Percentiles rank a stretch among this genome's conserved stretches.
Conservation (phyloP, 768 basidiomycete species). For the Hypholoma fasciculare region DNA sequence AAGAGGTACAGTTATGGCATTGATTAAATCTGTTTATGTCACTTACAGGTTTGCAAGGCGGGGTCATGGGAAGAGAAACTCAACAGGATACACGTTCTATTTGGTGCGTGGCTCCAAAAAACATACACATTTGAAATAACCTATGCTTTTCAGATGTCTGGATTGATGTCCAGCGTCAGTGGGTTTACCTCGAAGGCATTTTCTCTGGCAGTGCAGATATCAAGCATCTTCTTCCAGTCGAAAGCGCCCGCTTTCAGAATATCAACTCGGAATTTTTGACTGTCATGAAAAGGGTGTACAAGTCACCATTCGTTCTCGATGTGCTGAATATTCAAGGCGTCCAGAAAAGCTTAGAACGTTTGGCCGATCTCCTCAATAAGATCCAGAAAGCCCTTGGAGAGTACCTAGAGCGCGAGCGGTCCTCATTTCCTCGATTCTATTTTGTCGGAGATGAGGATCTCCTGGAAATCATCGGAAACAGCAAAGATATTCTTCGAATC, state of each 20-base stretch:
- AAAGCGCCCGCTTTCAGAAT: constrained; percentile 96
- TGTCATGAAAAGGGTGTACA: constrained; percentile 99
- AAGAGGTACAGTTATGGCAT: constrained; percentile 53
- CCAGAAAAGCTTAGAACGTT: constrained; percentile 95
- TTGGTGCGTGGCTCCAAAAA: constrained; percentile 53
- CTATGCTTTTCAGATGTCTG: constrained; percentile 70
- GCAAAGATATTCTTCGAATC: constrained; percentile 96
- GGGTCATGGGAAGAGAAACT: constrained; percentile 96
- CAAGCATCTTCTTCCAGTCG: constrained; percentile 97
- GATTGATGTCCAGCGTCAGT: constrained; percentile 99
- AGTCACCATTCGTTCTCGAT: constrained; percentile 96
- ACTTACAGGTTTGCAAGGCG: constrained; percentile 43
- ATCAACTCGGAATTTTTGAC: constrained; percentile 98
- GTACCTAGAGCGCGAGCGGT: constrained; percentile 95
- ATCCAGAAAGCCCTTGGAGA: constrained; percentile 99
- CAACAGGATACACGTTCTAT: constrained; percentile 94
- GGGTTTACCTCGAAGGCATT: constrained; percentile 99
- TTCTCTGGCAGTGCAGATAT: constrained; percentile 99
- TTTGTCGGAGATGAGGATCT: constrained; percentile 99
- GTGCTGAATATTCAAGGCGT: constrained; percentile 95
- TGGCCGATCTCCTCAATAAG: constrained; percentile 94
- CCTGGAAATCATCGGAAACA: constrained; percentile 98
- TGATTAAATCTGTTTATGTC: not conserved
- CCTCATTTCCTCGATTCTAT: constrained; percentile 99
- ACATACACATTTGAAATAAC: constrained; percentile 5